These are phyloP conservation scores for Polyporus tsugae DNA, from an alignment of 1,284 basidiomycete genomes.

Conservation along the genomic window DNA sequence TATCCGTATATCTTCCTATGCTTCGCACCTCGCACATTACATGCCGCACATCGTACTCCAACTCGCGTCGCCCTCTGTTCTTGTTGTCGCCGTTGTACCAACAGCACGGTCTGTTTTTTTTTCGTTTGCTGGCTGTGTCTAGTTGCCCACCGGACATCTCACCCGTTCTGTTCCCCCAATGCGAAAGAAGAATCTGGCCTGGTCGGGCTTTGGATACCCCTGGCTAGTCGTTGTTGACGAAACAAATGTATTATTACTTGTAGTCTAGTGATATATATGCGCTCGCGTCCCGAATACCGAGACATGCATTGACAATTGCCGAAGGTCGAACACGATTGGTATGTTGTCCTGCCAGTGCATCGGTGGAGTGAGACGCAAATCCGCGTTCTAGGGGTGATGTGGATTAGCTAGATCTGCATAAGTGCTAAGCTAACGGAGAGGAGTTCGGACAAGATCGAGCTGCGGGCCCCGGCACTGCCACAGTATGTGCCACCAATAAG, in stretches of 20 bases:
- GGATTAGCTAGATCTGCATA: no score
- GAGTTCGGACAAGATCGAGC: not conserved
- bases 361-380: not conserved
- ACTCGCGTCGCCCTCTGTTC: slow-evolving; percentile 6
- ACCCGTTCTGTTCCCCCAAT: not conserved
- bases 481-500: no score
- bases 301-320: no score
- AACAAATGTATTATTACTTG: slow-evolving; percentile 34
- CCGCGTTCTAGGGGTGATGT: not conserved
- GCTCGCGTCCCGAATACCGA: not conserved
- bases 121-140: slow-evolving; percentile 20
- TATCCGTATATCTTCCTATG: slow-evolving; percentile 3
- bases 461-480: no score
- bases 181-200: slow-evolving; percentile 28
- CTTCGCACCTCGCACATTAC: slow-evolving; percentile 14
- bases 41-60: slow-evolving; percentile 13
- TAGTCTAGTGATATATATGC: slow-evolving; percentile 33
- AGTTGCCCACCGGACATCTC: slow-evolving; percentile 22
- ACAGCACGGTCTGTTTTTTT: slow-evolving; percentile 30
- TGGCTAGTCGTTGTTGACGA: slow-evolving; percentile 12
- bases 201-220: slow-evolving; percentile 33
- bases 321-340: not conserved
- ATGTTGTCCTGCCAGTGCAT: not conserved
- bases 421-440: not conserved
- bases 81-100: slow-evolving; percentile 24